phyloP scores from a whole-genome alignment of 257 asterid species.

The Ophiorrhiza pumila region DNA sequence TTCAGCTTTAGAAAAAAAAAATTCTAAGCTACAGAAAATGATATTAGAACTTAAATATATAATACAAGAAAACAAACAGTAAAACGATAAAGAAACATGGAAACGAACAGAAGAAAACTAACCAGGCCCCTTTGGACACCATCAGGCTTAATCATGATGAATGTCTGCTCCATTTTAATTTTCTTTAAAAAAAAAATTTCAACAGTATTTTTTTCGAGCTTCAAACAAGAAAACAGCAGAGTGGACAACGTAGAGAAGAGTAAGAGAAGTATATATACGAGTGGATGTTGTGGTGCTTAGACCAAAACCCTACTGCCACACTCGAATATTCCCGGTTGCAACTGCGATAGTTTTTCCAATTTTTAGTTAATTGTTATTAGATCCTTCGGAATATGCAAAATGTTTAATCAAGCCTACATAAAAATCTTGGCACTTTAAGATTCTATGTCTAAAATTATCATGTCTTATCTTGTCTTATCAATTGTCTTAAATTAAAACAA shows the following conservation, averaged over 20 bases:
- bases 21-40: neutral
- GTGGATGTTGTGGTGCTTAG: neutral
- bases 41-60: neutral
- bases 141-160: constrained; percentile 98
- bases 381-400: neutral
- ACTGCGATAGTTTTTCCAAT: neutral
- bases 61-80: neutral
- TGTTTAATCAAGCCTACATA: neutral
- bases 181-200: no score
- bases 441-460: no score
- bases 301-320: constrained; percentile 6
- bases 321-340: constrained; percentile 1
- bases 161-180: constrained; percentile 85
- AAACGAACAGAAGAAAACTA: constrained; percentile 3
- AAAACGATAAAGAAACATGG: neutral
- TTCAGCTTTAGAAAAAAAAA: neutral
- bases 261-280: constrained; percentile 12
- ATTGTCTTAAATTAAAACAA: no score
- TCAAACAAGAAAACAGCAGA: neutral
- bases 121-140: constrained; percentile 98
- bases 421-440: no score
- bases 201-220: no score
- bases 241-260: neutral
- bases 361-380: neutral
- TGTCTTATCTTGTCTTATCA: no score